Conservation (phyloP, 2,329 filamentous ascomycete genomes). For the Hypoxylon sp. region DNA sequence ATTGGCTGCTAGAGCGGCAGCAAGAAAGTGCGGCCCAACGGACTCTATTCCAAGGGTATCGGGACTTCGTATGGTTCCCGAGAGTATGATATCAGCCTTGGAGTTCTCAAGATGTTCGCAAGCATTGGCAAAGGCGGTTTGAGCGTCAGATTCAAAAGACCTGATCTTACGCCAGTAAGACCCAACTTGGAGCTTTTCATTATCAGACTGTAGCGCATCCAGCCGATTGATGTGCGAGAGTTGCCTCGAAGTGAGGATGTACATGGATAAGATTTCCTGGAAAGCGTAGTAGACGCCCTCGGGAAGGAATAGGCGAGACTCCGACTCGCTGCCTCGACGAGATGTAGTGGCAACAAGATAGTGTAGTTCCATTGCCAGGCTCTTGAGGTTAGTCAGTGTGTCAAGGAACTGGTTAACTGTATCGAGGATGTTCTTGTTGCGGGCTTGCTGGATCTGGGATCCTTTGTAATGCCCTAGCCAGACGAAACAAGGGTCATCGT, state of each 20-base stretch:
- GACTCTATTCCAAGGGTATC: slow-evolving; percentile 21
- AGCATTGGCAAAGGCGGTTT: slow-evolving; percentile 4
- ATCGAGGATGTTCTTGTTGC: slow-evolving; percentile 1
- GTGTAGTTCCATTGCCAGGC: slow-evolving; percentile 18
- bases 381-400: neutral
- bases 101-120: slow-evolving; percentile 11
- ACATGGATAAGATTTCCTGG: slow-evolving; percentile 13
- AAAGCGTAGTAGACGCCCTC: slow-evolving; percentile 13
- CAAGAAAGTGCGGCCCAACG: slow-evolving; percentile 14
- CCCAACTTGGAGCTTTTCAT: neutral
- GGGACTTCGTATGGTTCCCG: slow-evolving; percentile 1
- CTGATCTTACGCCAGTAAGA: slow-evolving; percentile 11
- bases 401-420: slow-evolving; percentile 9
- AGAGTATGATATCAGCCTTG: slow-evolving; percentile 15
- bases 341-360: slow-evolving; percentile 21
- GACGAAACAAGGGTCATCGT: slow-evolving; percentile 17
- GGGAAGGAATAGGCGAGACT: slow-evolving; percentile 8
- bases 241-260: slow-evolving; percentile 7
- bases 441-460: neutral
- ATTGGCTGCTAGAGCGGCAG: slow-evolving; percentile 4
- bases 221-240: slow-evolving; percentile 12
- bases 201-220: neutral
- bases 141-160: slow-evolving; percentile 6
- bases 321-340: slow-evolving; percentile 6
- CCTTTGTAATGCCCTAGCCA: slow-evolving; percentile 1